Evolutionary conservation across 257 asterid species (phyloP).

Genomic region (Lithospermum erythrorhizon): DNA sequence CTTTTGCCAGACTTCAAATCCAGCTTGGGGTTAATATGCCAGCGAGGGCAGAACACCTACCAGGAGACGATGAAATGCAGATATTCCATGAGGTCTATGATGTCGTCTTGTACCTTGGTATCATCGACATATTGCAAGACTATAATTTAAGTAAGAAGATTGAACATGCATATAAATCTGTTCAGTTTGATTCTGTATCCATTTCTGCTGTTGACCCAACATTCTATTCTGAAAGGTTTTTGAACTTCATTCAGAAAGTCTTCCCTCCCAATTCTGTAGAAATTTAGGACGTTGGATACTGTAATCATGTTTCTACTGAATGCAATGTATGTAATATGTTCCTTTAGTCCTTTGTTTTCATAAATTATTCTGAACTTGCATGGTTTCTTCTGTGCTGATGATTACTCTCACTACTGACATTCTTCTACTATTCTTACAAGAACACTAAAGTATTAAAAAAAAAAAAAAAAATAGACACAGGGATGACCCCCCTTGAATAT

Average conservation of each 20-base stretch:
- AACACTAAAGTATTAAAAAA: too few relatives aligned
- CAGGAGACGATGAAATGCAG: constrained; percentile 25
- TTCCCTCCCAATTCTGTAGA: constrained; percentile 44
- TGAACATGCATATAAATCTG: constrained; percentile 73
- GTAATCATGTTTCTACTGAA: background rate
- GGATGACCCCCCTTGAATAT: too few relatives aligned
- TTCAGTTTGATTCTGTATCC: constrained; percentile 71
- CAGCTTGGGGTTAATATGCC: constrained; percentile 99
- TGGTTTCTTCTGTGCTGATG: too few relatives aligned
- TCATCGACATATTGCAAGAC: constrained; percentile 92
- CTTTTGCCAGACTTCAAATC: constrained; percentile 67
- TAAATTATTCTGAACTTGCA: background rate
- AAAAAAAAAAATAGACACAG: too few relatives aligned
- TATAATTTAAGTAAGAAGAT: constrained; percentile 80
- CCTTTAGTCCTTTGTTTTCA: background rate
- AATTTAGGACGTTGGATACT: constrained; percentile 13
- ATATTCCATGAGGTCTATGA: constrained; percentile 84
- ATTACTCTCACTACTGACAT: too few relatives aligned
- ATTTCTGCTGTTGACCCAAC: constrained; percentile 88
- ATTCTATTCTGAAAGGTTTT: constrained; percentile 75
- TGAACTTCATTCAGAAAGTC: constrained; percentile 75
- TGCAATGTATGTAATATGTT: background rate
- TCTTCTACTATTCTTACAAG: too few relatives aligned
- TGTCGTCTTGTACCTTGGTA: constrained; percentile 79
- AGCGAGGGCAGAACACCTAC: constrained; percentile 79